Base-by-base conservation (phyloP, 2,329 filamentous ascomycete genomes). In the Cadophora luteo-olivacea region DNA sequence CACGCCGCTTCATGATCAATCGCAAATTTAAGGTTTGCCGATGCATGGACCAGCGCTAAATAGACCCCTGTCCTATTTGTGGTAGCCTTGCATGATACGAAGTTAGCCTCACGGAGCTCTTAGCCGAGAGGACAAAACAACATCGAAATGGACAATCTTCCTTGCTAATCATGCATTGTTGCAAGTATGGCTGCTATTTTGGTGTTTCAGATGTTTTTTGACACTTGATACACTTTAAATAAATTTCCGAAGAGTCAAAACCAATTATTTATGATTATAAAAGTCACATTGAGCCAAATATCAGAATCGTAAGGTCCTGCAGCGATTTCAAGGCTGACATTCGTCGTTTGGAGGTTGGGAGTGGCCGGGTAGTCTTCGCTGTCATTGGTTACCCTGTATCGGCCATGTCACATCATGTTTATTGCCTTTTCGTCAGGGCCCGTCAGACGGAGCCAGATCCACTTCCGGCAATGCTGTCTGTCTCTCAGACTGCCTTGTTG, bases 331-430 rank as follows among this genome's bases (percentile, higher is more conserved):
- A 65, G 63, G 63, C 63, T 60, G 63, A 60, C 19, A 49, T 33
- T 41, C 32, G 14, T 57, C 38, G 36, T 48, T 55, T 45, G 51
- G 41, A 58, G 54, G 33, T 58, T 38, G 19, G 32, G 33, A 36
- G 16, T 29, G 22, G 55, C 33, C 33, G 55, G 55, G 19, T 22
- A 48, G 16, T 19, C 22, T 41, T 19, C n/a, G 24, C 22, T 64
- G 6, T 64, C 62, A 64, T 64, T 64, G 62, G 62, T 32, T 57
- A 38, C 54, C 14, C 19, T 38, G 36, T 22, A 48, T 57, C 36
- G 32, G 12, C 62, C 51, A 48, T 41, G 65, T 62, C 65, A 52
- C 65, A 62, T 66, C 65, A 62, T 48, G 38, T 61, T 57, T 38
- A 55, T 62, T 62, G 57, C 58, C 22, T 52, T 55, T 62, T 51